Percentiles rank a stretch among this genome's conserved stretches.
Conservation (phyloP, 208 protist genomes). For the Wallacemonas rigidus region DNA sequence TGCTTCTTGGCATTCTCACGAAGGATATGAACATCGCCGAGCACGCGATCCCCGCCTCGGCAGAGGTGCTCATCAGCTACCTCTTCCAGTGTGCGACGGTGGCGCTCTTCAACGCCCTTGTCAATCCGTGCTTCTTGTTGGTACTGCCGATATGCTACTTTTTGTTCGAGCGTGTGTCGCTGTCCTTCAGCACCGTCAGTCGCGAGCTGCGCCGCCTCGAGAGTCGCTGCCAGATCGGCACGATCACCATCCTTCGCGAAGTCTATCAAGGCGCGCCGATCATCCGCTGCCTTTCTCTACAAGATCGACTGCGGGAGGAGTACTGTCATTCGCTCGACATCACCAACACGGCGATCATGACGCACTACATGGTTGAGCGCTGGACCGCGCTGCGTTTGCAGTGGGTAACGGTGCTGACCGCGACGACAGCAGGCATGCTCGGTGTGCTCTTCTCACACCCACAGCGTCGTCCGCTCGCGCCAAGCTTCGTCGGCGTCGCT, state of each 20-base stretch:
- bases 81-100: slow-evolving; percentile 47
- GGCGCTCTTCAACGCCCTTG: slow-evolving; percentile 41
- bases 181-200: slow-evolving; percentile 49
- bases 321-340: slow-evolving; percentile 69
- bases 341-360: slow-evolving; percentile 58
- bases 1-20: slow-evolving; percentile 42
- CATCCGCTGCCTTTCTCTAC: slow-evolving; percentile 59
- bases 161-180: slow-evolving; percentile 43
- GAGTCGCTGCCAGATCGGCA: slow-evolving; percentile 41
- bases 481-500: slow-evolving; percentile 52
- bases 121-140: slow-evolving; percentile 62
- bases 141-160: slow-evolving; percentile 50
- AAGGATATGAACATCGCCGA: slow-evolving; percentile 53
- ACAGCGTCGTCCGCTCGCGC: slow-evolving; percentile 26
- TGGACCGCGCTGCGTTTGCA: slow-evolving; percentile 67
- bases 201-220: slow-evolving; percentile 63
- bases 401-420: slow-evolving; percentile 41
- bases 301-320: slow-evolving; percentile 66
- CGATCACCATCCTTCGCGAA: slow-evolving; percentile 56
- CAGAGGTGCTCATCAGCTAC: slow-evolving; percentile 45
- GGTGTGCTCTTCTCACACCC: slow-evolving; percentile 49
- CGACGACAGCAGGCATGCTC: slow-evolving; percentile 44
- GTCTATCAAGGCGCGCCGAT: slow-evolving; percentile 51
- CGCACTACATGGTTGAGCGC: slow-evolving; percentile 53
- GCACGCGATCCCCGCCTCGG: slow-evolving; percentile 38